phyloP scores from a whole-genome alignment of 1,284 basidiomycete genomes.

The Uromyces viciae-fabae region DNA sequence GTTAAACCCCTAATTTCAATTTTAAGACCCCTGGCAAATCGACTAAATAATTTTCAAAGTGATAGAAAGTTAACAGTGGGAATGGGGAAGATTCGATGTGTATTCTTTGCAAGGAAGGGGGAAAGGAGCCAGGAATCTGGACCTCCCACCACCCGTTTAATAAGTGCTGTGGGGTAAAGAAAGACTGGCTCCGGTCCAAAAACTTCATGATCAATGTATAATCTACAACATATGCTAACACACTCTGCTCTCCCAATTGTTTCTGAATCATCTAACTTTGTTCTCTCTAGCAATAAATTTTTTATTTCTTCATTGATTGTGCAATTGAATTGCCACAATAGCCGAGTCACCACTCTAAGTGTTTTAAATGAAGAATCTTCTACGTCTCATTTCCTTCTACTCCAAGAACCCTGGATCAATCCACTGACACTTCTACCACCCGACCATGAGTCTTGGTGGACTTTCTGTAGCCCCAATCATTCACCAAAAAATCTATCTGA shows the following conservation, averaged over 20 bases:
- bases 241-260: neutral
- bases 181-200: neutral
- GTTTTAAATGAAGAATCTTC: neutral
- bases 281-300: neutral
- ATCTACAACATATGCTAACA: neutral
- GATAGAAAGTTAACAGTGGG: no score
- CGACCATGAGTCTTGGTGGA: neutral
- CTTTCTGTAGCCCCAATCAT: neutral
- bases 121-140: neutral
- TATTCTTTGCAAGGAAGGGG: neutral
- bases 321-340: constrained; percentile 8
- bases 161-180: neutral
- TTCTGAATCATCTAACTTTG: neutral
- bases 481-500: neutral
- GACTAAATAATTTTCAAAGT: no score
- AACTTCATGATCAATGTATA: neutral
- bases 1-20: no score
- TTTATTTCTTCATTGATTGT: neutral
- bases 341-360: neutral
- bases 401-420: neutral
- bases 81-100: no score
- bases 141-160: neutral
- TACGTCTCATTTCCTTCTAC: neutral
- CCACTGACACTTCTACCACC: neutral
- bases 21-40: no score